Conservation (phyloP, 1,139 yeast species). For the Wickerhamiella infanticola region DNA sequence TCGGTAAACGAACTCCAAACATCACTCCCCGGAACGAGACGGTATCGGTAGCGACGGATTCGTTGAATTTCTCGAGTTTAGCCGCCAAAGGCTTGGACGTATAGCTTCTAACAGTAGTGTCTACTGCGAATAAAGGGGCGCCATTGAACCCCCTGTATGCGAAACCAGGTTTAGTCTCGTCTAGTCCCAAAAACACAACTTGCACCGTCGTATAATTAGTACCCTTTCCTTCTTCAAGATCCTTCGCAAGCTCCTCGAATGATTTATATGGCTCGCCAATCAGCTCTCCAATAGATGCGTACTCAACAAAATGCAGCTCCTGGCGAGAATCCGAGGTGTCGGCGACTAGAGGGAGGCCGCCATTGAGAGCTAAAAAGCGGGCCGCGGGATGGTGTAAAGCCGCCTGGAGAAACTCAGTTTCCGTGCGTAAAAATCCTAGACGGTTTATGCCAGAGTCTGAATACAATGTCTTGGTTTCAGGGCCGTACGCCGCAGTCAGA, state of each 20-base stretch:
- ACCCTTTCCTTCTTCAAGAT: constrained; percentile 25
- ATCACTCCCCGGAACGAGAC: constrained; percentile 18
- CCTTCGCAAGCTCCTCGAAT: constrained; percentile 18
- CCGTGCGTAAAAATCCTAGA: constrained; percentile 62
- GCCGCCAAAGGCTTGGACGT: constrained; percentile 23
- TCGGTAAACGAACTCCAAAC: constrained; percentile 16
- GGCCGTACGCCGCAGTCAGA: constrained; percentile 12
- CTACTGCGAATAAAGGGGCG: constrained; percentile 64
- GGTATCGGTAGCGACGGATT: not conserved
- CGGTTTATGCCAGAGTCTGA: constrained; percentile 57
- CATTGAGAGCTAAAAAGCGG: constrained; percentile 38
- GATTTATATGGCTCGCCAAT: constrained; percentile 24
- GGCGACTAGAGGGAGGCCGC: constrained; percentile 21
- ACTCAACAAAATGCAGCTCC: constrained; percentile 6
- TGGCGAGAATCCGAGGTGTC: not conserved
- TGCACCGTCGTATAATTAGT: constrained; percentile 25
- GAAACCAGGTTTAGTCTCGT: constrained; percentile 34
- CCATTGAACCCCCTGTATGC: constrained; percentile 36
- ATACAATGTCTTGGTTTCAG: constrained; percentile 21
- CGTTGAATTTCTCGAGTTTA: constrained; percentile 18
- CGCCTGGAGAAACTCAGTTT: constrained; percentile 39
- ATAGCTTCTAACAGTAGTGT: constrained; percentile 31
- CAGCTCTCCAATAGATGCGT: constrained; percentile 16
- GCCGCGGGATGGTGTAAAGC: constrained; percentile 40
- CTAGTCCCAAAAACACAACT: constrained; percentile 52